These are phyloP conservation scores for Vitellaria paradoxa DNA, from an alignment of 179 eudicot species.

Conservation along the genomic window DNA sequence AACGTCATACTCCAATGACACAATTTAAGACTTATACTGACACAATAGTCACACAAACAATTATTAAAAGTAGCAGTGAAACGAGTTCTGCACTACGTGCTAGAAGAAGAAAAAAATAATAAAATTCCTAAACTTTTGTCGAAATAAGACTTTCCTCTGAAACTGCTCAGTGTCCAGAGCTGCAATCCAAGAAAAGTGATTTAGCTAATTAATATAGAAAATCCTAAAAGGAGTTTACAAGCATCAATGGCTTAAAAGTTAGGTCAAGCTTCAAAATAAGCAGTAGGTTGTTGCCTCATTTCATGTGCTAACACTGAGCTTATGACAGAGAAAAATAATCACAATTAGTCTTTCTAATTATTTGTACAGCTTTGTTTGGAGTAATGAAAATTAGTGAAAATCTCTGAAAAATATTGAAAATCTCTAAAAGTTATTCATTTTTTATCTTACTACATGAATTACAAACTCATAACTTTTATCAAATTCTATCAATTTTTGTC, in stretches of 20 bases:
- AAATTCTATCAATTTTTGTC: no score
- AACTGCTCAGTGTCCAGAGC: constrained; percentile 73
- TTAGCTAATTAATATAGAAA: not conserved
- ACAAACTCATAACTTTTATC: no score
- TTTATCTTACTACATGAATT: no score
- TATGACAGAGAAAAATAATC: not conserved
- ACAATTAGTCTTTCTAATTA: not conserved
- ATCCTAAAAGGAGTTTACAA: not conserved
- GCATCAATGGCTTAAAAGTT: not conserved
- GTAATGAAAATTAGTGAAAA: no score
- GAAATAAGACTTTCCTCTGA: constrained; percentile 59
- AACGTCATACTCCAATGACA: no score
- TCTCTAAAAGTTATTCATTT: no score
- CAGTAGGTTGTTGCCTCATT: not conserved
- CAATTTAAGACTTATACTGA: no score
- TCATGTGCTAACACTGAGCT: not conserved
- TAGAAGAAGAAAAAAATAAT: not conserved
- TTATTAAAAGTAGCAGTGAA: not conserved
- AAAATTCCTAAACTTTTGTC: not conserved
- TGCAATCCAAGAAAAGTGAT: constrained; percentile 28
- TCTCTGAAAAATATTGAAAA: no score
- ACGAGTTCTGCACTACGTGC: not conserved
- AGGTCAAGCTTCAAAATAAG: not conserved
- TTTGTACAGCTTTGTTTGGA: no score
- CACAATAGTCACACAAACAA: not conserved